Percentiles rank a stretch among this genome's conserved stretches.
phyloP scores from a whole-genome alignment of 2,329 filamentous ascomycete genomes.

The Bipolaris zeicola region DNA sequence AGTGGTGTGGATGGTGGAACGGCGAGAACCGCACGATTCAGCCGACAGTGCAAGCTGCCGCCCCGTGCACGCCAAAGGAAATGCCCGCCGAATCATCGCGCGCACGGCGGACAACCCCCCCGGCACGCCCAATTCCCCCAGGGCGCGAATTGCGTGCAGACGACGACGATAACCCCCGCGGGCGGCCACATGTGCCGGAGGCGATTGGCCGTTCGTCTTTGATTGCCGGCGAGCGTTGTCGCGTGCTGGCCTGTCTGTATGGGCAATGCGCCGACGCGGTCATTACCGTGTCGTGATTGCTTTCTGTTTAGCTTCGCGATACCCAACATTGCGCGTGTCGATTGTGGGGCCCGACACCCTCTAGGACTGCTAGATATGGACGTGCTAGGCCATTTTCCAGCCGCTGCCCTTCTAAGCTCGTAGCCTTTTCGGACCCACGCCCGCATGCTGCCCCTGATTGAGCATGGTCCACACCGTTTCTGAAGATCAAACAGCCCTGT shows the following conservation, averaged over 20 bases:
- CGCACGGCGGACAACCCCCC: slow-evolving; percentile 26
- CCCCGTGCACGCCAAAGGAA: slow-evolving; percentile 36
- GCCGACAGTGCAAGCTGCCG: slow-evolving; percentile 29
- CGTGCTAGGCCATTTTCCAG: slow-evolving; percentile 35
- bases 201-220: slow-evolving; percentile 22
- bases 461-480: slow-evolving; percentile 33
- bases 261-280: slow-evolving; percentile 12
- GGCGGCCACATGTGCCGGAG: slow-evolving; percentile 27
- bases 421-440: slow-evolving; percentile 38
- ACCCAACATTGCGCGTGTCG: slow-evolving; percentile 44
- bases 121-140: slow-evolving; percentile 42
- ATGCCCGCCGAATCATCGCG: slow-evolving; percentile 38
- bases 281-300: slow-evolving; percentile 20
- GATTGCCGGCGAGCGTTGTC: slow-evolving; percentile 27
- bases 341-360: slow-evolving; percentile 34
- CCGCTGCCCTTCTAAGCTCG: slow-evolving; percentile 41
- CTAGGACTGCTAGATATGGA: slow-evolving; percentile 33
- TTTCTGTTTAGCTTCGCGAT: slow-evolving; percentile 32
- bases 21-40: slow-evolving; percentile 26
- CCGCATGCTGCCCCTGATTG: slow-evolving; percentile 39
- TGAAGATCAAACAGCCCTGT: slow-evolving; percentile 37
- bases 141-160: slow-evolving; percentile 40
- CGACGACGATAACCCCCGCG: slow-evolving; percentile 13
- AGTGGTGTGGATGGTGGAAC: slow-evolving; percentile 19
- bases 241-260: slow-evolving; percentile 19